phyloP scores from a whole-genome alignment of 257 asterid genomes.

The Jasminum sambac region DNA sequence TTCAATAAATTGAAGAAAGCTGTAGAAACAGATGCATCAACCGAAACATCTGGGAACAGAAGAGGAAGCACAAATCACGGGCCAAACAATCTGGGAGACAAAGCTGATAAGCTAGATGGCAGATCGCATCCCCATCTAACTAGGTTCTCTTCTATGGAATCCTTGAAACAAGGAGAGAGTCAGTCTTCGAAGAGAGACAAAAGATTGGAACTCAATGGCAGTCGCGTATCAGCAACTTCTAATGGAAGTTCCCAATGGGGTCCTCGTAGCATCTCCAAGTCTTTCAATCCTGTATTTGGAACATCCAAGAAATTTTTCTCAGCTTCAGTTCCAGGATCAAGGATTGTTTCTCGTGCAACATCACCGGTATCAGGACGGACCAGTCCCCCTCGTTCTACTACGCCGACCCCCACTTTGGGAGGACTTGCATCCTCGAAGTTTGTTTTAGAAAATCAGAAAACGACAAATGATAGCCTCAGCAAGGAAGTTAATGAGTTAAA shows the following conservation, averaged over 20 bases:
- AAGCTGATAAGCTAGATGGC: conserved; percentile 53
- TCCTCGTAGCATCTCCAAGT: conserved; percentile 54
- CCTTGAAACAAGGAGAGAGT: conserved; percentile 60
- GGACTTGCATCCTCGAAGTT: conserved; percentile 73
- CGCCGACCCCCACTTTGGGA: conserved; percentile 85
- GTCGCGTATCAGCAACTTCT: conserved; percentile 81
- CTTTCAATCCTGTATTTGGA: conserved; percentile 75
- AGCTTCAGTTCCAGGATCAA: conserved; percentile 91
- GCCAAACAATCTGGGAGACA: conserved; percentile 43
- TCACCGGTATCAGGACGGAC: conserved; percentile 83
- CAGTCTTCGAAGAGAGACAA: conserved; percentile 62
- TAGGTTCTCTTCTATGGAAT: conserved; percentile 69
- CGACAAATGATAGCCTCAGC: conserved; percentile 55
- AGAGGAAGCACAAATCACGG: conserved; percentile 67
- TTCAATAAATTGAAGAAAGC: conserved; percentile 71
- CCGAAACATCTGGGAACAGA: conserved; percentile 57
- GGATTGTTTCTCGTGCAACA: conserved; percentile 91
- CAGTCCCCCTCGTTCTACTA: conserved; percentile 92
- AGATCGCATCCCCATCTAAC: conserved; percentile 66
- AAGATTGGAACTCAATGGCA: conserved; percentile 67
- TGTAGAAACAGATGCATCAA: conserved; percentile 57
- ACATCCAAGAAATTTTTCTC: conserved; percentile 81
- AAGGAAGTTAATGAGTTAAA: conserved; percentile 71
- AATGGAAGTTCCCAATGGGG: conserved; percentile 76
- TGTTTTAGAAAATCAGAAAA: conserved; percentile 50